Base-by-base conservation (phyloP, 1,284 basidiomycete species). In the Cutaneotrichosporon sp. region DNA sequence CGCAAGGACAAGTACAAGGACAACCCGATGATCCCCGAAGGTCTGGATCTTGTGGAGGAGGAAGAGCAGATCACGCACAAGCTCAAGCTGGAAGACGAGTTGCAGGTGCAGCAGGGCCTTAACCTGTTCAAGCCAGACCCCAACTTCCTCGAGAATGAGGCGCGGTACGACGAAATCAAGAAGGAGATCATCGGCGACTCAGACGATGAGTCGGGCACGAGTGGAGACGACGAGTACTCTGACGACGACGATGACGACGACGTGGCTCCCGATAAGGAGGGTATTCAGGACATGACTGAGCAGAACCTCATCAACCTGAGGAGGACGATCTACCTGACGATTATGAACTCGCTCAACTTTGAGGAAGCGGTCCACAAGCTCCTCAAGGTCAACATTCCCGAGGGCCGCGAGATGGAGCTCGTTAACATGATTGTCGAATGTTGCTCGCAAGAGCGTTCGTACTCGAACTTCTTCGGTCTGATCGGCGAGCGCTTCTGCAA, bases 361-460 rank as follows among this genome's bases (percentile, higher is more conserved):
- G 96, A 99, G 80, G 96, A 99, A 87, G 95, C 95, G 0, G 95
- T 97, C 0, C 96, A 99, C 82, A 99, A 99, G 80, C 82, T 99
- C 36, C 86, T 98, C 73, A 97, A 97, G 81, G 88, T 99, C 32
- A 90, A 96, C 69, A 84, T 99, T 21, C 84, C 87, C 58, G 92
- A 95, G 76, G 95, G 95, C 0, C 88, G 96, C 77, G 96, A 98
- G 90, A 91, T 93, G 72, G 96, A 98, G 80, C 82, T 99, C 60
- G 89, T 91, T 81, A 98, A 99, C 84, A 99, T 99, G 96, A 87
- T 99, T 65, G 90, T 99, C 80, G 96, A 99, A 76, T 99, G 96
- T 89, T 99, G 96, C 78, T 99, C 96, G 3, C 96, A 99, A 83
- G 96, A 99, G 79, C 90, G 96, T 5, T 95, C 96, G 0, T 99